A percentile compares a stretch with the other conserved stretches of the same genome.
Conservation (phyloP, 1,139 yeast genomes). For the Wickerhamomyces sp. region DNA sequence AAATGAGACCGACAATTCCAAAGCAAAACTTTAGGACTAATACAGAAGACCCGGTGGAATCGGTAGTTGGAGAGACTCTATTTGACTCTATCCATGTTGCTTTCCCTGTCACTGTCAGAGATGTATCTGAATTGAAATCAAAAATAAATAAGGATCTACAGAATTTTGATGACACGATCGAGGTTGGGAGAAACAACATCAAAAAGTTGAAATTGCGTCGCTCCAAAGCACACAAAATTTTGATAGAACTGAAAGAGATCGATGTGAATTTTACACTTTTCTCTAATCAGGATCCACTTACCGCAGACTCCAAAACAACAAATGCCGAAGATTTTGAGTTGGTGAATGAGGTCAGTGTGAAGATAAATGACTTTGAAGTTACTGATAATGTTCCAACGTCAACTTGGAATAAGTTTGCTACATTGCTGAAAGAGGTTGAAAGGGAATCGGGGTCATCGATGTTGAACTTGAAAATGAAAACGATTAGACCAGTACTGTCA, state of each 20-base stretch:
- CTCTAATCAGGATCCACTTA: slow-evolving; percentile 42
- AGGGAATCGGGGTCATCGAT: slow-evolving; percentile 68
- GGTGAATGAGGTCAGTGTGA: slow-evolving; percentile 40
- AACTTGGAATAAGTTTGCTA: slow-evolving; percentile 83
- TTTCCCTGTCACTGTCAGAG: slow-evolving; percentile 42
- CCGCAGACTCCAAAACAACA: slow-evolving; percentile 9
- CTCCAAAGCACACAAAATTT: slow-evolving; percentile 58
- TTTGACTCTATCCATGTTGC: slow-evolving; percentile 73
- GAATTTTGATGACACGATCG: slow-evolving; percentile 22
- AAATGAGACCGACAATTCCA: slow-evolving; percentile 9
- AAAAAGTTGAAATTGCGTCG: slow-evolving; percentile 56
- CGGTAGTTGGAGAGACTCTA: slow-evolving; percentile 51
- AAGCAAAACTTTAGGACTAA: background rate
- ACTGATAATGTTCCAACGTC: slow-evolving; percentile 82
- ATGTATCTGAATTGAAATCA: slow-evolving; percentile 42
- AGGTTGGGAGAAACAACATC: slow-evolving; percentile 21
- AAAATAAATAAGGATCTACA: slow-evolving; percentile 47
- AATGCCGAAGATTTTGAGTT: slow-evolving; percentile 37
- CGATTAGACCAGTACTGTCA: slow-evolving; percentile 59
- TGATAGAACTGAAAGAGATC: slow-evolving; percentile 50
- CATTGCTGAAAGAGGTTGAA: slow-evolving; percentile 61
- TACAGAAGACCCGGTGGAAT: background rate
- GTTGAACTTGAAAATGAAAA: slow-evolving; percentile 49
- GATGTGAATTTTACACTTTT: slow-evolving; percentile 43
- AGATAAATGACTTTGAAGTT: slow-evolving; percentile 52